These are phyloP conservation scores for Claviceps citrina DNA, from an alignment of 2,329 filamentous ascomycete species.

Conservation along the genomic window DNA sequence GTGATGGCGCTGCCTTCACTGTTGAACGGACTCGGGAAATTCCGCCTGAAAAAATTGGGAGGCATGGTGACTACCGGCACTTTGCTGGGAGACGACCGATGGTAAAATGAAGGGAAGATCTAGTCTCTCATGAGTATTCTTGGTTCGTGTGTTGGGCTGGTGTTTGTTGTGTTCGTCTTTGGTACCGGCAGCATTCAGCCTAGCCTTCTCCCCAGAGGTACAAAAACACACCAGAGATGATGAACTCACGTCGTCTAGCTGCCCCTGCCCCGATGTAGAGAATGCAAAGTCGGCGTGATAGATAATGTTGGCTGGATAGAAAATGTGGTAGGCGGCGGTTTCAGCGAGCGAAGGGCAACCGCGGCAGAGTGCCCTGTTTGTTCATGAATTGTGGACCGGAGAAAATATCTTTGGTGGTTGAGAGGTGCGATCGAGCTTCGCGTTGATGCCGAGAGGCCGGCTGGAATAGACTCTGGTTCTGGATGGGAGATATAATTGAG, in stretches of 20 bases:
- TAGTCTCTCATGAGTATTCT: no score
- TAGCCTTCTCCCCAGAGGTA: no score
- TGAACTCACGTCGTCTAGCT: constrained; percentile 1
- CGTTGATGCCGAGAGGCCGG: background rate
- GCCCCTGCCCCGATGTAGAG: background rate
- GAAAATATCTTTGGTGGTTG: no score
- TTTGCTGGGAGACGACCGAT: background rate
- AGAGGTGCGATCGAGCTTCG: background rate
- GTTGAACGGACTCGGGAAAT: background rate
- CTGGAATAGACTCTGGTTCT: constrained; percentile 1
- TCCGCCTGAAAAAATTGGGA: constrained; percentile 4
- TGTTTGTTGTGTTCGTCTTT: no score
- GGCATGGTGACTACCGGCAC: constrained; percentile 4
- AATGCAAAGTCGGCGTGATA: background rate
- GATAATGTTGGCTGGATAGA: background rate
- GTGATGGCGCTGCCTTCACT: constrained; percentile 2
- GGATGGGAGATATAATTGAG: constrained; percentile 5
- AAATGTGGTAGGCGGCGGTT: background rate
- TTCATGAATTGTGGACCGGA: no score
- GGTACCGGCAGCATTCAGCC: no score
- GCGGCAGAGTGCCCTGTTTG: no score
- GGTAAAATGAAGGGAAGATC: constrained; percentile 7
- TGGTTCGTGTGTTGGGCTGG: no score
- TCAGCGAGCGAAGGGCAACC: no score
- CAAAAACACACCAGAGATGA: no score